Base-by-base conservation (phyloP, 108 stramenopile genomes). In the Schizochytrium sp. region DNA sequence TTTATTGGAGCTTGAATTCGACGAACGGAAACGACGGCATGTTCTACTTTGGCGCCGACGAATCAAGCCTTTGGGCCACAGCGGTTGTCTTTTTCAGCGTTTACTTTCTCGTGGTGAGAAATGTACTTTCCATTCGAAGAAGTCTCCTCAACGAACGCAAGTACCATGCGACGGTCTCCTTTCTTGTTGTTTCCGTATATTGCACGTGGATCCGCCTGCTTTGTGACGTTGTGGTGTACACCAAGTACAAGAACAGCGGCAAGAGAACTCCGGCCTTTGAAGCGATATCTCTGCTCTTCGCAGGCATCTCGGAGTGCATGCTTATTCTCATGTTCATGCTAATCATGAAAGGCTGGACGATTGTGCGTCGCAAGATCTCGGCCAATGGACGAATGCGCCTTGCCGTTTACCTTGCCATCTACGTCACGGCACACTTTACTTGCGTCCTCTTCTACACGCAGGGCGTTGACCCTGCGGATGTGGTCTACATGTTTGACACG, bases 291-390 rank as follows among this genome's bases (percentile, higher is more conserved):
- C n/a, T 83, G 6, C 14, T 53, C 12, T 83, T 8, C 28, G 76
- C 76, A 53, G 76, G 48, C 51, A n/a, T 44, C 44, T 47, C 88
- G 5, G 88, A 72, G 87, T 5, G 29, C n/a, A 3, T 51, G 5
- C 72, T 91, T 28, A 44, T 91, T 5, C 44, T 88, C 28, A 23
- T 89, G 44, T 19, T 91, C 58, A 45, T 91, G 16, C 57, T 91
- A 4, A 72, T 91, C 8, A 72, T 88, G 88, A 91, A 91, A 72
- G 90, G 90, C 4, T 91, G 90, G 90, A 91, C 90, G 19, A 76
- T 91, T 47, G 90, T 91, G 4, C 88, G 90, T 72, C 90, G 90
- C 18, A 91, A 91, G 90, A 57, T 91, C 5, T 58, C 51, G 19
- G 60, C 51, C 72, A 72, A 59, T 29, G 90, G 90, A 44, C 51